Evolutionary conservation across 2,329 filamentous ascomycete genomes (phyloP).

Genomic region (Monilinia polystroma): DNA sequence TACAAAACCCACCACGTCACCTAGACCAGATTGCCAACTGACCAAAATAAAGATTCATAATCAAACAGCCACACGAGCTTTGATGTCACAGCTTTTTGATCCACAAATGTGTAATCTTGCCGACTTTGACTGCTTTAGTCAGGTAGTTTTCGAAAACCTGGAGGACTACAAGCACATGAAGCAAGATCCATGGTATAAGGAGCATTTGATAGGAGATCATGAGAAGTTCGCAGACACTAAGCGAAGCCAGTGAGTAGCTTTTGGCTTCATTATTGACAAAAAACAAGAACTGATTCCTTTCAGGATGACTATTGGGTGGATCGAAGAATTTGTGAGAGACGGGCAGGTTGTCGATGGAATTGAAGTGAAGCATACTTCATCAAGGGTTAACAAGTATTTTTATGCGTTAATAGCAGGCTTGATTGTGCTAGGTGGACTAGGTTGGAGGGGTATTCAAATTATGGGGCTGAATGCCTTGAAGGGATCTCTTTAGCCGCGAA

Average conservation of each 20-base stretch:
- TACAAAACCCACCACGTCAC: too few species aligned
- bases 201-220: slow-evolving; percentile 47
- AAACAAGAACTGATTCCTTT: background rate
- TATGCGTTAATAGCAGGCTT: background rate
- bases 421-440: background rate
- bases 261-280: background rate
- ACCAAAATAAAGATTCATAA: slow-evolving; percentile 45
- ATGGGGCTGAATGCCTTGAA: background rate
- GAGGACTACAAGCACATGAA: slow-evolving; percentile 51
- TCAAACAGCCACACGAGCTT: slow-evolving; percentile 38
- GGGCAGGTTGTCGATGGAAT: background rate
- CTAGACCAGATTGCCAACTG: background rate
- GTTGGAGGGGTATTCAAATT: background rate
- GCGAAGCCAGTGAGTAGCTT: slow-evolving; percentile 26
- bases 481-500: background rate
- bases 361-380: background rate
- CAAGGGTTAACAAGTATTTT: background rate
- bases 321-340: background rate
- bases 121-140: slow-evolving; percentile 51
- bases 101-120: slow-evolving; percentile 50
- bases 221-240: slow-evolving; percentile 52
- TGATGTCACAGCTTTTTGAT: slow-evolving; percentile 47
- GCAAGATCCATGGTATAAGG: slow-evolving; percentile 49
- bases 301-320: slow-evolving; percentile 10
- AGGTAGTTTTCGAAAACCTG: slow-evolving; percentile 47